Evolutionary conservation across 192 early-diverging fungal genomes (phyloP), one percentile per base, ranked within the genome.

Genomic region (Linnemannia zychae): DNA sequence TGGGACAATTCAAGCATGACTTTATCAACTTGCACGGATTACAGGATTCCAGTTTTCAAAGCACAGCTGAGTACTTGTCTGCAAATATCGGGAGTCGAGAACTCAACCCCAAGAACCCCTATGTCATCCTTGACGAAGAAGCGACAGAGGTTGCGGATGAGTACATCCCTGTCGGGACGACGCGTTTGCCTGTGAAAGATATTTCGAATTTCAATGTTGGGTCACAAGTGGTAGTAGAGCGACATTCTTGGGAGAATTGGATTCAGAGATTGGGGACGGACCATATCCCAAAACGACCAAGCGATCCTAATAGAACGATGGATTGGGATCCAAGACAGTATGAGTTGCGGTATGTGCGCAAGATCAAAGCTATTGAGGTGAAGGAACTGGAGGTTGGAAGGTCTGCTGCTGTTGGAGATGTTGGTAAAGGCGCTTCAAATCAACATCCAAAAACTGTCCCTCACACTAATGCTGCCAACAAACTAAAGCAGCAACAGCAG

Each of bases 1-100:
- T 28, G 40, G 83, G 78, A 13, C 68, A 79, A 34, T 85, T 79
- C 38, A 60, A 53, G 38, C 77, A 85, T 31, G 83, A 85, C 31
- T 85, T 85, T 34, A 79, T 85, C 38, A 33, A 50, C 31, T 16
- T 85, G 28, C 60, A 85, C 24, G 78, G 77, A 0, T 5, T 85
- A 7, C 46, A 79, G 38, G 83, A 85, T 34, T 40, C 83, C 11
- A 71, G 28, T 3, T 85, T 79, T 37, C 83, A 79, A 50, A 73
- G 76, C 13, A 46, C 67, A 1, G 65, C 83, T 9, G 69, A 85
- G 24, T 85, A 85, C 17, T 34, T 76, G 48, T 63, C 49, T 0
- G 46, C 46, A 9, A 57, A 85, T 36, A 65, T 60, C 12, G 71
- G 20, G 0, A 66, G 49, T 7, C 34, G 6, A 4, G 49, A 52